These are phyloP conservation scores for Metarhizium album DNA, from an alignment of 2,329 filamentous ascomycete species.

Conservation along the genomic window DNA sequence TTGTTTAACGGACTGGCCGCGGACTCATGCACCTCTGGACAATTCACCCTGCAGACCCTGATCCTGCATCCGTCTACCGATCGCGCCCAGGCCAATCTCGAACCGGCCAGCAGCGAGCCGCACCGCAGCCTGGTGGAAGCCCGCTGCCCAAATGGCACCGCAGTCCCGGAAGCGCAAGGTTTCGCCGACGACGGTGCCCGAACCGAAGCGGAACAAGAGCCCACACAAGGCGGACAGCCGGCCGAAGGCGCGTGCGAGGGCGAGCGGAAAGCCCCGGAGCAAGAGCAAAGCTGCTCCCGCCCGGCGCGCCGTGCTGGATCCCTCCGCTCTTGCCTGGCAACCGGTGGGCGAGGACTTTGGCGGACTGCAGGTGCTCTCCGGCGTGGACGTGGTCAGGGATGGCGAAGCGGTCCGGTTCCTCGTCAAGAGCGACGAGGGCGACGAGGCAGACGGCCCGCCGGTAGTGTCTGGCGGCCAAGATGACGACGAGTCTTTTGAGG, in stretches of 20 bases:
- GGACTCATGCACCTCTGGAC: no score
- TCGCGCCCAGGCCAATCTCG: no score
- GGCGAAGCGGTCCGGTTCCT: slow-evolving; percentile 50
- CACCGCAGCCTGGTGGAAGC: no score
- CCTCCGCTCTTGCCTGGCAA: slow-evolving; percentile 45
- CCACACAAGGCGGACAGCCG: background rate
- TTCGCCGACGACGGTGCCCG: slow-evolving; percentile 19
- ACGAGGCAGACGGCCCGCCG: slow-evolving; percentile 9
- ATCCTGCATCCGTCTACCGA: no score
- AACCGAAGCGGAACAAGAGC: slow-evolving; percentile 26
- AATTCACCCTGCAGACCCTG: no score
- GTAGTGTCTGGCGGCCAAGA: slow-evolving; percentile 13
- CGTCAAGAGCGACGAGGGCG: slow-evolving; percentile 17
- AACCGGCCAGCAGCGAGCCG: background rate
- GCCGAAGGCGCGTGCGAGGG: background rate
- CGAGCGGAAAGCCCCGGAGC: background rate
- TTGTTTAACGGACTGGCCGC: no score
- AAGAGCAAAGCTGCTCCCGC: slow-evolving; percentile 11
- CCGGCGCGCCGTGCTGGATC: slow-evolving; percentile 24
- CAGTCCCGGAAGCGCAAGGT: slow-evolving; percentile 29
- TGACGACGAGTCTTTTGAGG: slow-evolving; percentile 50
- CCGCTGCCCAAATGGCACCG: slow-evolving; percentile 22
- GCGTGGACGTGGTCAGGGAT: slow-evolving; percentile 70
- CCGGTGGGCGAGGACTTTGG: slow-evolving; percentile 92
- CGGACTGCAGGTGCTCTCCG: slow-evolving; percentile 82